Evolutionary conservation across 2,329 filamentous ascomycete species (phyloP).

Genomic region (Diaporthe nobilis): DNA sequence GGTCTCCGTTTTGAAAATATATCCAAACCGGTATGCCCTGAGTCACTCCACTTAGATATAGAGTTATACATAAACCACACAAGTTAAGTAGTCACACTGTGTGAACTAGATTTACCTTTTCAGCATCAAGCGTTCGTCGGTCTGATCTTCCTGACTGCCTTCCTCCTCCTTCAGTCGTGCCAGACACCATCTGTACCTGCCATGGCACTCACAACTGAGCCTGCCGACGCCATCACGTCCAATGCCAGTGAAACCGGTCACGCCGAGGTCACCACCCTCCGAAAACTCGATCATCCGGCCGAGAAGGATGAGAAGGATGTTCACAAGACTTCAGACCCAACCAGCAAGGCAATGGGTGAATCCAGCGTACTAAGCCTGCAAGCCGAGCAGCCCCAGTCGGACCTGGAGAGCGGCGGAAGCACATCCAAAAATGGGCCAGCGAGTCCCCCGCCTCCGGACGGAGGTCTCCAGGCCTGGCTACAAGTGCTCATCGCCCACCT

Average conservation of each 20-base stretch:
- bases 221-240: not conserved
- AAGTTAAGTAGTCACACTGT: not conserved
- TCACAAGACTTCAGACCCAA: not conserved
- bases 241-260: not conserved
- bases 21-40: not conserved
- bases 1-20: not conserved
- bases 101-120: not conserved
- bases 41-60: not conserved
- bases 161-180: not conserved
- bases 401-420: not conserved
- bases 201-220: not conserved
- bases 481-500: conserved; percentile 58
- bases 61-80: not conserved
- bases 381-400: not conserved
- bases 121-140: not conserved
- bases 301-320: not conserved
- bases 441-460: conserved; percentile 65
- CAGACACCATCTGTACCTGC: not conserved
- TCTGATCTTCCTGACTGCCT: not conserved
- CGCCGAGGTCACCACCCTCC: no score
- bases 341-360: not conserved
- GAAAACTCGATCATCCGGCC: no score
- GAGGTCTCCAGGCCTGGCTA: conserved; percentile 62
- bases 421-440: not conserved
- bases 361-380: not conserved